Evolutionary conservation across 352 stramenopile genomes (phyloP).

Genomic region (Globisporangium uncinulatum): DNA sequence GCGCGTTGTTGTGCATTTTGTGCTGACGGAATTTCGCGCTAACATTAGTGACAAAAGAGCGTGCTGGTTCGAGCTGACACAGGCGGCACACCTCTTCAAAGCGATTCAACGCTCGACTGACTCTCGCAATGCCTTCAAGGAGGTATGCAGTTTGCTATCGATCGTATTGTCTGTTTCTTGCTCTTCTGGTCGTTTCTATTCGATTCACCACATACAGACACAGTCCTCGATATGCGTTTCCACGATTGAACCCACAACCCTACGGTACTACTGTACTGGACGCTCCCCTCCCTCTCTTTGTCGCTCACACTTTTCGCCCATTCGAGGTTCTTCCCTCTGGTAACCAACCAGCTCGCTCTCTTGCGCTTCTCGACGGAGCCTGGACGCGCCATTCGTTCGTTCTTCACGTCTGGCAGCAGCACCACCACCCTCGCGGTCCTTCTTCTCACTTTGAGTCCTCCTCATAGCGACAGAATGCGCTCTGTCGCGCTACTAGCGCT

Average conservation of each 20-base stretch:
- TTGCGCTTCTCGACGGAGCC: background rate
- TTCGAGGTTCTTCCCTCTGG: background rate
- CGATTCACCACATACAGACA: background rate
- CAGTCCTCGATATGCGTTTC: background rate
- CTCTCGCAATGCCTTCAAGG: background rate
- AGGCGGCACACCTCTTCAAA: no score
- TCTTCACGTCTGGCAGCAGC: background rate
- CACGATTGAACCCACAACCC: background rate
- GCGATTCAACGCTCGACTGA: no score
- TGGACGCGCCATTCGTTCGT: background rate
- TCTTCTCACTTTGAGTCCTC: background rate
- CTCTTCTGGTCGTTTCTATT: background rate
- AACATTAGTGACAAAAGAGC: no score
- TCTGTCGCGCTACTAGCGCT: conserved; percentile 19
- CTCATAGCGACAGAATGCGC: conserved; percentile 1
- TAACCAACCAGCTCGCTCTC: background rate
- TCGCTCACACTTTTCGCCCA: background rate
- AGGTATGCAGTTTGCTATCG: background rate
- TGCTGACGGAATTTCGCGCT: no score
- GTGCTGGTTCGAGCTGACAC: no score
- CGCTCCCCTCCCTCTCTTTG: background rate
- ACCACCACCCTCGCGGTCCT: background rate
- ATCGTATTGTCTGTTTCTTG: background rate
- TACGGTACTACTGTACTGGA: background rate
- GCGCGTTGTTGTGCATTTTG: no score